phyloP scores from a whole-genome alignment of 2,329 filamentous ascomycete species.

The Dissoconium aciculare region DNA sequence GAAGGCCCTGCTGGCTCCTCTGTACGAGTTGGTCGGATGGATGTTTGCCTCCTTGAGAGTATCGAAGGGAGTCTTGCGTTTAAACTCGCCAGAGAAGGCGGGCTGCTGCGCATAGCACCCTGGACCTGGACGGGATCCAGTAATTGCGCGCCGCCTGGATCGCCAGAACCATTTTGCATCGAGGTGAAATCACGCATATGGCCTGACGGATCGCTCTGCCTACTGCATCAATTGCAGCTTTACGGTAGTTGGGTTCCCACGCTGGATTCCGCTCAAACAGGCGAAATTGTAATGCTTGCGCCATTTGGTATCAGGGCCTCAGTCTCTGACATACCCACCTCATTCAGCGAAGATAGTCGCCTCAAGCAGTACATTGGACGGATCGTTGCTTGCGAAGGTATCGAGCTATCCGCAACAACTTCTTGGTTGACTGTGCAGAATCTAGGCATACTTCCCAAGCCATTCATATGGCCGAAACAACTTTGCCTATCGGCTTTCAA shows the following conservation, averaged over 20 bases:
- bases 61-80: slow-evolving; percentile 11
- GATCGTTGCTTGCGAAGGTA: no score
- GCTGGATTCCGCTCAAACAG: not conserved
- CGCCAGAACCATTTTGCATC: slow-evolving; percentile 6
- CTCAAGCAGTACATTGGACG: no score
- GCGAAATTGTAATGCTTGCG: slow-evolving; percentile 6
- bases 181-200: slow-evolving; percentile 7
- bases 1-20: not conserved
- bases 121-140: slow-evolving; percentile 12
- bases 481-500: no score
- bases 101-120: slow-evolving; percentile 7
- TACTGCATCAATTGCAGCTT: no score
- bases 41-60: slow-evolving; percentile 14
- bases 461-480: no score
- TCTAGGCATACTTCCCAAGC: no score
- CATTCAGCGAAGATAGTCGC: no score
- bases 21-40: slow-evolving; percentile 1
- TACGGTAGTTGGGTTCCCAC: no score
- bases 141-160: not conserved
- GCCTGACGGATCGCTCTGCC: not conserved
- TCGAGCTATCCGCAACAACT: no score
- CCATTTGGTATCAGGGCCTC: slow-evolving; percentile 9
- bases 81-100: slow-evolving; percentile 6
- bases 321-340: no score
- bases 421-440: no score